These are phyloP conservation scores for Breynia disticha DNA, from an alignment of 441 rosid species.

Conservation along the genomic window DNA sequence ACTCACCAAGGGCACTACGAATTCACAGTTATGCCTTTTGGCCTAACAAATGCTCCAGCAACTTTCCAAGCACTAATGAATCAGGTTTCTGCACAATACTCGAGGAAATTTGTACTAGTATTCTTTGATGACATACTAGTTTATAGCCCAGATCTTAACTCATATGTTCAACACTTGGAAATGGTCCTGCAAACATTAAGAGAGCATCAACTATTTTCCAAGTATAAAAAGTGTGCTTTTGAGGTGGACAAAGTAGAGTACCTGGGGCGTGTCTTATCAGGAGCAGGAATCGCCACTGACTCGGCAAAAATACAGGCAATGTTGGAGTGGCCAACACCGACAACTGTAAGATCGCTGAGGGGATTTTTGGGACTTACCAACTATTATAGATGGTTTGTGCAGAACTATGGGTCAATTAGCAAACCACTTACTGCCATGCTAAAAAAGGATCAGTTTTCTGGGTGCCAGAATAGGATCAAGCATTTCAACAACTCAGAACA, in stretches of 20 bases:
- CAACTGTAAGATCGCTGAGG: background rate
- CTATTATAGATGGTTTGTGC: background rate
- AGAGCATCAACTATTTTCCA: background rate
- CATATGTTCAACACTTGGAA: background rate
- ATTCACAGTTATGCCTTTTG: too few relatives aligned
- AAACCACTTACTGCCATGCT: background rate
- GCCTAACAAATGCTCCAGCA: too few relatives aligned
- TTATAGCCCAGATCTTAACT: too few relatives aligned
- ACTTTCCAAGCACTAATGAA: too few relatives aligned
- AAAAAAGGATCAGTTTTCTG: background rate
- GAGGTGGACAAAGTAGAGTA: background rate
- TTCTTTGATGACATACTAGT: too few relatives aligned
- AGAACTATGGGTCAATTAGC: background rate
- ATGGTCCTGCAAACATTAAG: background rate
- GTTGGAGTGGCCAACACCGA: background rate
- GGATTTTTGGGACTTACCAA: background rate
- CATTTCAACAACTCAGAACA: background rate
- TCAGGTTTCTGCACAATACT: too few relatives aligned
- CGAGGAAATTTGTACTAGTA: too few relatives aligned
- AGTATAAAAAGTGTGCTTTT: background rate
- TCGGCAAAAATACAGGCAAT: background rate
- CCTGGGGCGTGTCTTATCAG: background rate
- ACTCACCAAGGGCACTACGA: too few relatives aligned
- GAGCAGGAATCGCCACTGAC: background rate
- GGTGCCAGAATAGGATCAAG: background rate